Evolutionary conservation across 2,329 filamentous ascomycete genomes (phyloP), one percentile per base, ranked within the genome.

Genomic region (Colletotrichum australisinense): DNA sequence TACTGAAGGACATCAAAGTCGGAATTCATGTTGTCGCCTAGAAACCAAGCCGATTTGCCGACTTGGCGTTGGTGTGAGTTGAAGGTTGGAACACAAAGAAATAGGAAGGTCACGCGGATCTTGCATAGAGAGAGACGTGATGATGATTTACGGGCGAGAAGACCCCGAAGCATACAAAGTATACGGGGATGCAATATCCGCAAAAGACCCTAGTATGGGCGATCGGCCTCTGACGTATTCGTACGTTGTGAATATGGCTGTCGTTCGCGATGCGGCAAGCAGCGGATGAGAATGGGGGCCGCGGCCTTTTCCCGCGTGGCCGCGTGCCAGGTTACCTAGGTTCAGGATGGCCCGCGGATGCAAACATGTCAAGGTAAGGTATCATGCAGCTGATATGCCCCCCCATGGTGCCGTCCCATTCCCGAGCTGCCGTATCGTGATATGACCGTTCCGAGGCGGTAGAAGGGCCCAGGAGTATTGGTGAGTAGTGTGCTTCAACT

Each of bases 281-380:
- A 14, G 66, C 59, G 70, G 70, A 59, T 64, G 66, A 46, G n/a
- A 56, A 49, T 28, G 24, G 66, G 55, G 16, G 35, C 16, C 57
- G 26, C 49, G 38, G 52, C 19, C 28, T 52, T 53, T 49, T 55
- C 42, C 16, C 19, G 19, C 55, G 14, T 26, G 59, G 42, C 26
- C 24, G n/a, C 12, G 28, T 38, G 57, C 28, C 26, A 28, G 26
- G 24, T 46, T 35, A 35, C 22, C 16, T 46, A 26, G 62, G 42
- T 42, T 69, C 38, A 56, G 26, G 38, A 7, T 42, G 38, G 38
- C 7, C 38, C n/a, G 22, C 38, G 63, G 42, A 38, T 53, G 42
- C 49, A n/a, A 64, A 63, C 57, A 56, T 22, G 42, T 49, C 42
- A 49, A 71, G 52, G 55, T 42, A 66, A 56, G n/a, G 56, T 38